phyloP scores from a whole-genome alignment of 306 rosid species.

The Medicago lupulina region DNA sequence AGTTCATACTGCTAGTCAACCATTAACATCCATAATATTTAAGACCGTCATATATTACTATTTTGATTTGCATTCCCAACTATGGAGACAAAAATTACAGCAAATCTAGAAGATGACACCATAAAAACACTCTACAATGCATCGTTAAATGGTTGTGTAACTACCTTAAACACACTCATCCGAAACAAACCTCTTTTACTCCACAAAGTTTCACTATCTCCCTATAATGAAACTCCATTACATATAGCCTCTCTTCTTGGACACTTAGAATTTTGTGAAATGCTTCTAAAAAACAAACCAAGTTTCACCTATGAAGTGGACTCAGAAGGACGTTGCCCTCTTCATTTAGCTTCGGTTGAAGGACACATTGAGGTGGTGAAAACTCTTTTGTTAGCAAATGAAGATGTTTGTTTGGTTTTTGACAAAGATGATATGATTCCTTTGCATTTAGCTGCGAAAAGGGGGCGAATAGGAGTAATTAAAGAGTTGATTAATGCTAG shows the following conservation, averaged over 20 bases:
- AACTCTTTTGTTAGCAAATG: slow-evolving; percentile 20
- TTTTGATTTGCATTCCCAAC: background rate
- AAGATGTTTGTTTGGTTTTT: slow-evolving; percentile 25
- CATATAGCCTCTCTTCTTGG: slow-evolving; percentile 49
- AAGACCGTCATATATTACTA: background rate
- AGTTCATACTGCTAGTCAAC: background rate
- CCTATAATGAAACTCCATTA: slow-evolving; percentile 44
- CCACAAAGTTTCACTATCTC: slow-evolving; percentile 32
- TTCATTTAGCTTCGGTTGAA: slow-evolving; percentile 44
- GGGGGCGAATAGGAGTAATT: slow-evolving; percentile 38
- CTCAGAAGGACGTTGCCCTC: slow-evolving; percentile 48
- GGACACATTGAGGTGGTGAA: slow-evolving; percentile 46
- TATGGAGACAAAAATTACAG: background rate
- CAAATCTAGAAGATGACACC: background rate
- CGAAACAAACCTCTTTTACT: slow-evolving; percentile 27
- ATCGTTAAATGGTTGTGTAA: slow-evolving; percentile 35
- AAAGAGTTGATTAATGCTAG: slow-evolving; percentile 23
- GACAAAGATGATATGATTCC: slow-evolving; percentile 51
- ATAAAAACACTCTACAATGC: slow-evolving; percentile 33
- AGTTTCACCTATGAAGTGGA: slow-evolving; percentile 26
- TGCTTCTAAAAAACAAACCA: slow-evolving; percentile 34
- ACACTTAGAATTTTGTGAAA: slow-evolving; percentile 31
- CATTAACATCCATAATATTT: background rate
- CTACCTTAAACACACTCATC: slow-evolving; percentile 37
- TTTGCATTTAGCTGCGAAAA: slow-evolving; percentile 45